phyloP scores from a whole-genome alignment of 306 rosid species.

The Dryas drummondii region DNA sequence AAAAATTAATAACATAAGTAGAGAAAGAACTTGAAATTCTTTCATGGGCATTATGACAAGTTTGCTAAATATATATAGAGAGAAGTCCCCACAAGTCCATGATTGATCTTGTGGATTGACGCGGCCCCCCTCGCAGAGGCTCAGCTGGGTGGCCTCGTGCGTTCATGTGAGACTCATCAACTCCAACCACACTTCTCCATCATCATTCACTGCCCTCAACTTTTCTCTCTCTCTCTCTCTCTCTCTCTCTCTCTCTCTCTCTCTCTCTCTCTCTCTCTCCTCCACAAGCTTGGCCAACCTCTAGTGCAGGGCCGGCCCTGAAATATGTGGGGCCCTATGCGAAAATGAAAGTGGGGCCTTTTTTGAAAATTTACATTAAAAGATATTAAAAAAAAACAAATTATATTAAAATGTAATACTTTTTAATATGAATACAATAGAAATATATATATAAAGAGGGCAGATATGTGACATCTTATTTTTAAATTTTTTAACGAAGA shows the following conservation, averaged over 20 bases:
- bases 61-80: neutral
- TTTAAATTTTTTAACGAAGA: too few relatives aligned
- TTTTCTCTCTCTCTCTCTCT: constrained; percentile 20
- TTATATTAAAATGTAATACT: too few relatives aligned
- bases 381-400: too few relatives aligned
- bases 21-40: constrained; percentile 3
- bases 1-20: neutral
- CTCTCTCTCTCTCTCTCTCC: constrained; percentile 18
- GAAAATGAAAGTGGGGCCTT: too few relatives aligned
- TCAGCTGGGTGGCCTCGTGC: constrained; percentile 67
- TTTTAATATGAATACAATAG: too few relatives aligned
- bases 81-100: constrained; percentile 43
- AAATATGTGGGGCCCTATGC: too few relatives aligned
- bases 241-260: constrained; percentile 1
- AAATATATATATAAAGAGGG: too few relatives aligned
- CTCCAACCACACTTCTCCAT: constrained; percentile 50
- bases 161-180: constrained; percentile 69
- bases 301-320: constrained; percentile 16
- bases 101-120: constrained; percentile 33
- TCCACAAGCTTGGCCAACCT: constrained; percentile 27
- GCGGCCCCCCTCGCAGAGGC: constrained; percentile 36
- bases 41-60: constrained; percentile 15
- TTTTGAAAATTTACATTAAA: too few relatives aligned
- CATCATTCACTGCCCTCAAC: constrained; percentile 44
- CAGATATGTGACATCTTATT: too few relatives aligned